These are phyloP conservation scores for Hygrophila difformis DNA, from an alignment of 257 asterid species.

Conservation along the genomic window DNA sequence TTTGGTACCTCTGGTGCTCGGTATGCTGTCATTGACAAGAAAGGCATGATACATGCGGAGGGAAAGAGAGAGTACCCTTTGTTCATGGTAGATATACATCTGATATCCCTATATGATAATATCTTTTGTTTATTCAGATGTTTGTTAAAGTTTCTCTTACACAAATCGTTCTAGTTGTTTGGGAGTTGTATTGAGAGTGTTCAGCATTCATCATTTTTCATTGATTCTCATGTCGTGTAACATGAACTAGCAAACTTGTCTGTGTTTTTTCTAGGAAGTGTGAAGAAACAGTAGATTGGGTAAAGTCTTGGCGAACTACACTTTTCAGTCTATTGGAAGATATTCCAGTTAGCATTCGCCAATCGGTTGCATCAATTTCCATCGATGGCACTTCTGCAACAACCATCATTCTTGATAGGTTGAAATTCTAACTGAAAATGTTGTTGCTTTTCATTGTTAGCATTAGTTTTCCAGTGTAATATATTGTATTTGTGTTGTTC, in stretches of 20 bases:
- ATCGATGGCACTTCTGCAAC: constrained; percentile 95
- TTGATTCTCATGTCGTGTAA: constrained; percentile 9
- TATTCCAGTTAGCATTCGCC: constrained; percentile 54
- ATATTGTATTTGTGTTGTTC: background rate
- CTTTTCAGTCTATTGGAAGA: constrained; percentile 73
- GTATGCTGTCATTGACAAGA: constrained; percentile 51
- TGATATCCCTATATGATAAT: too few relatives aligned
- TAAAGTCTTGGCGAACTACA: constrained; percentile 64
- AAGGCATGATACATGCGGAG: constrained; percentile 45
- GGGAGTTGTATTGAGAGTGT: constrained; percentile 3
- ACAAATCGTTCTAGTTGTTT: background rate
- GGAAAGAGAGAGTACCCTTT: constrained; percentile 54
- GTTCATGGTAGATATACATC: too few relatives aligned
- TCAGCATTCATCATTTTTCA: background rate
- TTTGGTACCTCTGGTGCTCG: constrained; percentile 97
- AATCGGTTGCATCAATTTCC: constrained; percentile 49
- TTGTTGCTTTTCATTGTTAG: background rate
- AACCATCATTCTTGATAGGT: constrained; percentile 71
- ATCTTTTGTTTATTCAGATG: too few relatives aligned
- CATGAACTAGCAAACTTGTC: constrained; percentile 29
- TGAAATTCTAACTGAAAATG: constrained; percentile 6
- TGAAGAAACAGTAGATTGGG: constrained; percentile 71
- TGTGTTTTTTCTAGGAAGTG: constrained; percentile 62
- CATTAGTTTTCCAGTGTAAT: background rate
- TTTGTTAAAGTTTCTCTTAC: background rate